Percentiles rank a stretch among this genome's conserved stretches.
These are phyloP conservation scores for Pugionium dolabratum DNA, from an alignment of 345 rosid species.

Conservation along the genomic window DNA sequence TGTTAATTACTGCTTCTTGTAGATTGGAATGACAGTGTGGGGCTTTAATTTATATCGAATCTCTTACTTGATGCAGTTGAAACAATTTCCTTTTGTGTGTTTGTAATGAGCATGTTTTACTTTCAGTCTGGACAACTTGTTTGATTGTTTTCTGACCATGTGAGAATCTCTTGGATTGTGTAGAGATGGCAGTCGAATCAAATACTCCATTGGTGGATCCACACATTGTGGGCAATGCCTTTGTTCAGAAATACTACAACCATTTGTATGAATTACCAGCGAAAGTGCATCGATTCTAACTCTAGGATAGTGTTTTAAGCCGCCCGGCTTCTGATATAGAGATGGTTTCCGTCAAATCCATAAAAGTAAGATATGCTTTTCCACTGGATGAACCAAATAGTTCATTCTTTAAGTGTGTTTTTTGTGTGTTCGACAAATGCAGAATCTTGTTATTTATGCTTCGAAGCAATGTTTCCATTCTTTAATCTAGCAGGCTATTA, in stretches of 20 bases:
- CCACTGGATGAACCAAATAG: neutral
- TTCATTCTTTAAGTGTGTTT: neutral
- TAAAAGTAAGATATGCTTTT: constrained; percentile 44
- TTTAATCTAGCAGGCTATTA: constrained; percentile 51
- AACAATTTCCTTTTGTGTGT: neutral
- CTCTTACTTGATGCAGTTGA: neutral
- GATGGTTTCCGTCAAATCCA: constrained; percentile 65
- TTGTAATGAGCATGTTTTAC: no score
- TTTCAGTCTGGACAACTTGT: neutral
- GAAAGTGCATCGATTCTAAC: constrained; percentile 62
- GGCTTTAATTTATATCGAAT: neutral
- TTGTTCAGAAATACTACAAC: constrained; percentile 66
- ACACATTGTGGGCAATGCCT: constrained; percentile 60
- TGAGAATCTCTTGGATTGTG: constrained; percentile 25
- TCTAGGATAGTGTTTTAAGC: constrained; percentile 62
- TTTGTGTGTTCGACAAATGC: neutral
- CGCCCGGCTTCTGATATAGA: constrained; percentile 59
- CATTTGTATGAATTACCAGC: constrained; percentile 51
- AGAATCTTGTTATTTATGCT: neutral
- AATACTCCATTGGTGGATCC: constrained; percentile 51
- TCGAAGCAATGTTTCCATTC: neutral
- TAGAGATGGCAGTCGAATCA: constrained; percentile 52
- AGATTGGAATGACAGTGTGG: constrained; percentile 8
- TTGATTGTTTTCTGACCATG: constrained; percentile 6
- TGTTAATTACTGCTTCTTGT: neutral